These are phyloP conservation scores for Fonsecaea pedrosoi DNA, from an alignment of 2,329 filamentous ascomycete genomes.

Conservation along the genomic window DNA sequence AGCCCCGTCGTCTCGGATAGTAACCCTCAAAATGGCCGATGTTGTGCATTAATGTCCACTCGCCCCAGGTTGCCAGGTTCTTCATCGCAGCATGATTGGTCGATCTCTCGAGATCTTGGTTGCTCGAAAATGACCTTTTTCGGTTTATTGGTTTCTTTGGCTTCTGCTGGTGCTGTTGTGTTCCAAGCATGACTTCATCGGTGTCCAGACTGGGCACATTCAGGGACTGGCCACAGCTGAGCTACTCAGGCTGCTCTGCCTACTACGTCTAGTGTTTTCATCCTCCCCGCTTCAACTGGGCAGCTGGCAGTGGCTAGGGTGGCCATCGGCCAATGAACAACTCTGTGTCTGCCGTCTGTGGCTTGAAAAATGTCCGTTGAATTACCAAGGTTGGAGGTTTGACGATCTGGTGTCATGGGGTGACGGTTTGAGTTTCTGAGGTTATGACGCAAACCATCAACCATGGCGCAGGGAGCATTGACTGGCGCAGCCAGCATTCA, in stretches of 20 bases:
- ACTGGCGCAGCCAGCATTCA: background rate
- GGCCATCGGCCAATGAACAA: background rate
- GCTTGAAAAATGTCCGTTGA: slow-evolving; percentile 6
- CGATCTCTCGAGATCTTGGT: slow-evolving; percentile 15
- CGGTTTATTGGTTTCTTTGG: background rate
- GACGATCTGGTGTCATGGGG: slow-evolving; percentile 1
- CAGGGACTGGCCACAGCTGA: background rate
- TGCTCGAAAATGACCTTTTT: background rate
- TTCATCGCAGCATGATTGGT: slow-evolving; percentile 11
- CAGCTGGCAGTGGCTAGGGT: slow-evolving; percentile 4
- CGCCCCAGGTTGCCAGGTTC: background rate
- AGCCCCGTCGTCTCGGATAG: background rate
- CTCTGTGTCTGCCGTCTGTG: slow-evolving; percentile 8
- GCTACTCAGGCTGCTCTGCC: background rate
- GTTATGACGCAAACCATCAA: slow-evolving; percentile 12
- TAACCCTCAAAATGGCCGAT: background rate
- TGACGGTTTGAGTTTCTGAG: background rate
- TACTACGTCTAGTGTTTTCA: background rate
- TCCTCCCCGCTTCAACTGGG: background rate
- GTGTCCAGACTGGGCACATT: background rate
- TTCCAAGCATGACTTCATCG: slow-evolving; percentile 20
- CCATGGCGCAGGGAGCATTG: background rate
- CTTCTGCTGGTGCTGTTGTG: background rate
- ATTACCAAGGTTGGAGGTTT: background rate
- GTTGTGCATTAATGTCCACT: slow-evolving; percentile 3